These are phyloP conservation scores for Lactarius sanguifluus DNA, from an alignment of 768 basidiomycete genomes.

Conservation along the genomic window DNA sequence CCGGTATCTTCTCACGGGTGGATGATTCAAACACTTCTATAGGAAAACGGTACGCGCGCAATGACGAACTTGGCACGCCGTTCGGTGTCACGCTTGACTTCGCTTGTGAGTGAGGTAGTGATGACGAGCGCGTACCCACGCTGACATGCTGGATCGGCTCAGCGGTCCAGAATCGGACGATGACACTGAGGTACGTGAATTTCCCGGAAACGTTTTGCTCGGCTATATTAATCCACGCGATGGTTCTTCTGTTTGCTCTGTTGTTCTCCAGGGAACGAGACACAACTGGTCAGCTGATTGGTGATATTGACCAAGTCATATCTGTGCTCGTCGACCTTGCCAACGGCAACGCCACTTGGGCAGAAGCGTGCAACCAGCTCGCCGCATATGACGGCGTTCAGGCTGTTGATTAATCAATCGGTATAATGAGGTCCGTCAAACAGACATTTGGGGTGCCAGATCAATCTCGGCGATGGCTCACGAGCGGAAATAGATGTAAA, in stretches of 20 bases:
- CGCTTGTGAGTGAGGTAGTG: slow-evolving; percentile 57
- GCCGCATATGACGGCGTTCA: slow-evolving; percentile 88
- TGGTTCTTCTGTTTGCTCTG: slow-evolving; percentile 13
- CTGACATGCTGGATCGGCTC: slow-evolving; percentile 27
- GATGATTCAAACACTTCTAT: slow-evolving; percentile 96
- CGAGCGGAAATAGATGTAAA: background rate
- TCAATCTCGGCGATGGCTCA: slow-evolving; percentile 9
- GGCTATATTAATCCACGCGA: slow-evolving; percentile 14
- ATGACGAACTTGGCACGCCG: slow-evolving; percentile 98
- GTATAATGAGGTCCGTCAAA: background rate
- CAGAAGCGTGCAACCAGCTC: slow-evolving; percentile 65
- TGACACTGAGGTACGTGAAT: slow-evolving; percentile 79
- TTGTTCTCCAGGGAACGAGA: slow-evolving; percentile 74
- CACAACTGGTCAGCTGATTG: slow-evolving; percentile 91
- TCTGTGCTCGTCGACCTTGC: slow-evolving; percentile 76
- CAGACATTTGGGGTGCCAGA: slow-evolving; percentile 24
- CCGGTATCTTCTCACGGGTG: slow-evolving; percentile 89
- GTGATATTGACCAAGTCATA: slow-evolving; percentile 86
- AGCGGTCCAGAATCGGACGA: slow-evolving; percentile 90
- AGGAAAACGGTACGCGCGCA: slow-evolving; percentile 95
- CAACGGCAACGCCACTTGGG: slow-evolving; percentile 74
- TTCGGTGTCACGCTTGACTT: slow-evolving; percentile 97
- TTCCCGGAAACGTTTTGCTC: slow-evolving; percentile 7
- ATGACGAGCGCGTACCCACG: slow-evolving; percentile 21
- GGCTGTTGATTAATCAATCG: slow-evolving; percentile 54